Base-by-base conservation (phyloP, 805 yeast genomes). In the Metschnikowia vanudenii region DNA sequence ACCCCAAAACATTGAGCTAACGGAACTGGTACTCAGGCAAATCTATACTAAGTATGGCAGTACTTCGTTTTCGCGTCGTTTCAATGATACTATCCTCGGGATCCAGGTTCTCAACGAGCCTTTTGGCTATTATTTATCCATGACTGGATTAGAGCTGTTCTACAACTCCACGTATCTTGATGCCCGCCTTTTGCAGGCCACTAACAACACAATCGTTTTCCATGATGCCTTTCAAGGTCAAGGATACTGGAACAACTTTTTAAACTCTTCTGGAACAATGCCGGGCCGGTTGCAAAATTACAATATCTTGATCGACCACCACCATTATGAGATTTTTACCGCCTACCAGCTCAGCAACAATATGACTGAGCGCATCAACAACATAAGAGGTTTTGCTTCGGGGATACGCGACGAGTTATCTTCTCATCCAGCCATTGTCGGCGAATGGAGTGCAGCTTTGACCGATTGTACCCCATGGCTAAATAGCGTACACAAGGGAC, bases 401-500 rank as follows among this genome's bases (percentile, higher is more conserved):
- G 47, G 53, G 12, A 49, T 53, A 61, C 16, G 56, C 40, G 30
- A 68, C 33, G 53, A 65, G 29, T 59, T 68, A 34, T 89, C 86
- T 63, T 65, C 73, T 57, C 88, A 85, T 64, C 86, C 92, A 88
- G 77, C 78, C 44, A 74, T 90, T 28, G 77, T 81, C 38, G 97
- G 97, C 51, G 97, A 90, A 71, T 91, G 92, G 88, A 74, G 88
- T 19, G 96, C 82, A 17, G 47, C 61, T 39, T 30, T 59, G 47
- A 59, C 60, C 40, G 48, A 60, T 47, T 36, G 88, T 85, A 6
- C 62, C 58, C 57, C 53, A 1, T 53, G 52, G 52, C 32, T 53
- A 3, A 53, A 53, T 20, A 41, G 49, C 26, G 51, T 53, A 3
- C 45, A 29, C 4, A 43, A 34, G 16, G 57, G 57, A 2, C 35